Conservation (phyloP, 306 rosid genomes). For the Cicer yamashitae region DNA sequence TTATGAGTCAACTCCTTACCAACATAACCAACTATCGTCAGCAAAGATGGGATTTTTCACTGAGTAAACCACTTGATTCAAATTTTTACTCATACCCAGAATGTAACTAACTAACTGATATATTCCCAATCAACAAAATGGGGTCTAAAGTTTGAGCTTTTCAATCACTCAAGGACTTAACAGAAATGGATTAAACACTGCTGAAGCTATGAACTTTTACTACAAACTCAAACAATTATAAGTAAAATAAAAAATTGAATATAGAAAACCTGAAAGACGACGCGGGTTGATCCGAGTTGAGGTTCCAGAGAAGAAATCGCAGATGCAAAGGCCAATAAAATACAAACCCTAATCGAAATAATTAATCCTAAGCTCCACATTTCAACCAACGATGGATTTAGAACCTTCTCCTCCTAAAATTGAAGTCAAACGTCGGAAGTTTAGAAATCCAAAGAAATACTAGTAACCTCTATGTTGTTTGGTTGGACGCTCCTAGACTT, state of each 20-base stretch:
- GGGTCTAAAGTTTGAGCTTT: constrained; percentile 24
- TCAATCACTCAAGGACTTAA: constrained; percentile 8
- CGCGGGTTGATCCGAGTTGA: constrained; percentile 75
- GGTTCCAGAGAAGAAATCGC: constrained; percentile 49
- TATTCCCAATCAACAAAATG: constrained; percentile 8
- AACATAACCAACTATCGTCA: too few relatives aligned
- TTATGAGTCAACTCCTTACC: too few relatives aligned
- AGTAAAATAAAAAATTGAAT: background rate
- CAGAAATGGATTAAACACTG: constrained; percentile 4
- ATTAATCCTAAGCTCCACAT: constrained; percentile 52
- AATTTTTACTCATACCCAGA: constrained; percentile 21
- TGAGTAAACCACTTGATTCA: constrained; percentile 18
- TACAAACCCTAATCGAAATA: constrained; percentile 39
- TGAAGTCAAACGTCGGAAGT: constrained; percentile 42
- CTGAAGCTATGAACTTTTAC: constrained; percentile 23
- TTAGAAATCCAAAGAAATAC: background rate
- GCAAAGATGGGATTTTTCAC: background rate
- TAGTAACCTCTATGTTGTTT: too few relatives aligned
- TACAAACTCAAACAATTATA: constrained; percentile 21
- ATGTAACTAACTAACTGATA: constrained; percentile 30
- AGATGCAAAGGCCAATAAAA: constrained; percentile 45
- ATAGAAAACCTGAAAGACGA: constrained; percentile 76
- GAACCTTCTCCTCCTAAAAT: constrained; percentile 26
- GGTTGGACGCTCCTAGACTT: too few relatives aligned
- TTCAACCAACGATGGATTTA: constrained; percentile 36